Evolutionary conservation across 164 flowering plant species (phyloP).

Genomic region (Euptelea pleiosperma): DNA sequence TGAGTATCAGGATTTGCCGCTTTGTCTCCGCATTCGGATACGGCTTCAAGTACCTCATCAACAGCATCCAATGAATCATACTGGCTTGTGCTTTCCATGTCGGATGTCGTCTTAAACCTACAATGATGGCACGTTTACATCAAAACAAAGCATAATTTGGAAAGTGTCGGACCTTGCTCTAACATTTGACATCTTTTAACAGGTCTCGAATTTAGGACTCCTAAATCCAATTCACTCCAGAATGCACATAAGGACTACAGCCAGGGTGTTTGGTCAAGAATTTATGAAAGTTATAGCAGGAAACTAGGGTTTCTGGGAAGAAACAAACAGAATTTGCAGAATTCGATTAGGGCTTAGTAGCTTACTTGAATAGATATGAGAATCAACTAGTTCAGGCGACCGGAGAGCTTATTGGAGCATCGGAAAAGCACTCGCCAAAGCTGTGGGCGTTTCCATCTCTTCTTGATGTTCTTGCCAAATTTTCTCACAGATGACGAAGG

Average conservation of each 20-base stretch:
- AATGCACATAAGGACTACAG: too few species aligned
- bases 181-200: too few species aligned
- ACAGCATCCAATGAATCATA: conserved; percentile 11
- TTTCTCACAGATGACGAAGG: conserved; percentile 54
- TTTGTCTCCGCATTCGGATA: conserved; percentile 8
- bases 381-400: conserved; percentile 47
- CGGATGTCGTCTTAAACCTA: not conserved
- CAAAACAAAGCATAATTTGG: too few species aligned
- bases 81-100: conserved; percentile 11
- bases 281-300: not conserved
- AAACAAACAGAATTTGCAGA: not conserved
- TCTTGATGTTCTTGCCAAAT: conserved; percentile 44
- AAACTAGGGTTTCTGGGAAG: conserved; percentile 2
- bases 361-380: conserved; percentile 57
- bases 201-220: too few species aligned
- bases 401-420: conserved; percentile 55
- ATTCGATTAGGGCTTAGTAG: not conserved
- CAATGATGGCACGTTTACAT: too few species aligned
- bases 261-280: too few species aligned
- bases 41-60: conserved; percentile 12
- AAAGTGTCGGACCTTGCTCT: too few species aligned
- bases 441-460: conserved; percentile 58
- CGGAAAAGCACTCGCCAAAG: conserved; percentile 72
- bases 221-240: too few species aligned
- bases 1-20: not conserved